Base-by-base conservation (phyloP, 1,139 yeast genomes). In the Saccharomyces hybrid region DNA sequence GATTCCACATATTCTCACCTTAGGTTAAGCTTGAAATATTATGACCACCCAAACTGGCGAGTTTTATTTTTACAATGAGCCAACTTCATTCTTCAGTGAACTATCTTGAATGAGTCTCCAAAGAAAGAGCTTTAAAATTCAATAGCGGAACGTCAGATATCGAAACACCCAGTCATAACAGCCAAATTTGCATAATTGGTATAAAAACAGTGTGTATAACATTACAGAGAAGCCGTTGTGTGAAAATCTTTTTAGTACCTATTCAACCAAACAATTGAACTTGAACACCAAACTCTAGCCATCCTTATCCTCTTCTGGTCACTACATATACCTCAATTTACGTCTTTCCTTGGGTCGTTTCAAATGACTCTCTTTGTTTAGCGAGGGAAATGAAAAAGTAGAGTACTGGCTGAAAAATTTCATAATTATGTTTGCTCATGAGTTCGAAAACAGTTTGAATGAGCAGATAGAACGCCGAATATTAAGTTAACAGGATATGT, bases 401-500 rank as follows among this genome's bases (percentile, higher is more conserved):
- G 25, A 20, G 32, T 20, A 38, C 51, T 20, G 28, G 20, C 38
- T 32, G 48, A 38, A 38, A 38, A 38, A 38, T 38, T 38, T 38
- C 44, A n/a, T 38, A 4, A 38, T 2, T 38, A 20, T n/a, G 26
- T n/a, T 34, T 4, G 16, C 25, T 38, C 44, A 38, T 16, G 13
- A 38, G 25, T 25, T 38, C 44, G 44, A 38, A 20, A 5, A 38
- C 20, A 16, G 25, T 5, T 20, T 5, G 20, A 14, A 20, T 25
- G 44, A n/a, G 44, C 31, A 34, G 20, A n/a, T 26, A 44, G 52
- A 28, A 13, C 11, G 25, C 20, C 42, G 41, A 44, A 41, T 7
- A 50, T 42, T 47, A 30, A 50, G 46, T 28, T 50, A 23, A 26
- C 11, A 48, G n/a, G 41, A 23, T n/a, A 26, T 28, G 32, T 31